Evolutionary conservation across 371 early-diverging fungal genomes (phyloP), one percentile per base, ranked within the genome.

Genomic region (Mycotypha africana): DNA sequence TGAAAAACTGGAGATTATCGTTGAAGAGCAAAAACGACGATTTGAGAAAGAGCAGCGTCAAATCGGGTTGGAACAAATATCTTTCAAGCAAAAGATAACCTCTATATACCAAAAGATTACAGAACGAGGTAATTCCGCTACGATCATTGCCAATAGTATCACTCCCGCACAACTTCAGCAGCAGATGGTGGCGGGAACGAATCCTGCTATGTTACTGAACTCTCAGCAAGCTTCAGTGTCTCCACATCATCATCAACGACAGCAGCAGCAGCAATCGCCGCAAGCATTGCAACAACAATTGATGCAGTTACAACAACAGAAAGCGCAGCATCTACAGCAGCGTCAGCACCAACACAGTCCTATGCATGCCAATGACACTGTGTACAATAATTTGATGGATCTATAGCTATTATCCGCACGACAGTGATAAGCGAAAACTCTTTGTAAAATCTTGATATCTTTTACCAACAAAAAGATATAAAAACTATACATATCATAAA

Each of bases 1-100:
- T 56, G 88, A 90, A 42, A 86, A 86, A 47, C 52, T 95, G 56
- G 96, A 96, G 58, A 70, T 65, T 7, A 56, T 85, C 12, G 60
- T 65, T 4, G 68, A 69, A 28, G 55, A 64, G 35, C 47, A 60
- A 62, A 95, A 95, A 56, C 69, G 67, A 6, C 51, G 84, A 16
- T 53, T 65, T 7, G 67, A 71, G 35, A 60, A 62, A 25, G 95
- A 95, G 60, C 78, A 83, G 45, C 73, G 73, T 39, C 90, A 91
- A 33, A 51, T 96, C 16, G 96, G 93, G 58, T 67, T 71, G 43
- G 95, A 95, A 19, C 82, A 89, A 24, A 60, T 86, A 38, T 48
- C 42, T 5, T 58, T 86, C 32, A 73, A 77, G 45, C 68, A 76
- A 51, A 70, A 66, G 28, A 52, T 77, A 30, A 43, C 58, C 30